Base-by-base conservation (phyloP, 345 rosid species). In the Adansonia digitata region DNA sequence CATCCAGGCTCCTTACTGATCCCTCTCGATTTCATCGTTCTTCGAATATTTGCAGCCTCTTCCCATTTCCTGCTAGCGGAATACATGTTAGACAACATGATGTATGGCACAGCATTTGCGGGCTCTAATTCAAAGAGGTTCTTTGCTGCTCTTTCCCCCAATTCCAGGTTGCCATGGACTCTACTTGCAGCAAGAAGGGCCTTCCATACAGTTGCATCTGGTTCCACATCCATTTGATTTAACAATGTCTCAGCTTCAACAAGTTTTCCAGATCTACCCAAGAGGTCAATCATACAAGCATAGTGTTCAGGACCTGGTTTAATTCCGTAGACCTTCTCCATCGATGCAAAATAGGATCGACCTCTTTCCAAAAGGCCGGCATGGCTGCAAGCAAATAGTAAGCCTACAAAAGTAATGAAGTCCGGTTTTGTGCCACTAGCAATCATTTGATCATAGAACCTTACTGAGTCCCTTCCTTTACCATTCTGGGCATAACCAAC, bases 341-440 rank as follows among this genome's bases (percentile, higher is more conserved):
- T 94, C 2, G 95, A 84, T 17, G 86, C 85, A 80, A 94, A 91
- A 77, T 87, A 85, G 46, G 1, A 37, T 63, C 82, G 81, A 59
- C 91, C 93, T 34, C 84, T 85, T 73, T 86, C 92, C 66, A 78
- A 69, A 52, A 88, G 88, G 77, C 94, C 97, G 0, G 89, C 86
- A 81, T 94, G 98, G 81, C 97, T 91, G 79, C 98, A 92, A 75
- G 98, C 94, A 77, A 94, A 94, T 78, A 92, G 78, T 84, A 94
- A 63, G 62, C 98, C 98, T 14, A 94, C 86, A 73, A 92, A 94
- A 60, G 97, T 87, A 24, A 94, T 74, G 78, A 74, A 90, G 77
- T 94, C 97, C 2, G 98, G 98, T 73, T 77, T 84, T 78, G 78
- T 77, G 12, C 94, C 94, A 60, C 77, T 75, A 15, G 77, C 85